phyloP scores from a whole-genome alignment of 352 stramenopile species.

The Globisporangium polare region DNA sequence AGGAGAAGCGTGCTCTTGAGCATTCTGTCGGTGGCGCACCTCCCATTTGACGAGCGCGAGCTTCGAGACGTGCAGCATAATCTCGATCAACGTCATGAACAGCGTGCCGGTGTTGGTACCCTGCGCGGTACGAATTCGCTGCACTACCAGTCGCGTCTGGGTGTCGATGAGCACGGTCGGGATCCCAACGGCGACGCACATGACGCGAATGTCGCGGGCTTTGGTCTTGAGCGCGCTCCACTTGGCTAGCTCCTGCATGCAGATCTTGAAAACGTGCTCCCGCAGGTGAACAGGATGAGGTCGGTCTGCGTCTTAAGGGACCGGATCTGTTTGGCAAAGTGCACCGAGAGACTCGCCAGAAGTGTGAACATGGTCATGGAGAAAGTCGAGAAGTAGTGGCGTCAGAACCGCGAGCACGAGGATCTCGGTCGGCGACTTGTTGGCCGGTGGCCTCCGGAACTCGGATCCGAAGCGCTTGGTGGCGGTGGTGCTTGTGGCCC shows the following conservation, averaged over 20 bases:
- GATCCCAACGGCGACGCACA: constrained; percentile 29
- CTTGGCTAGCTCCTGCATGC: constrained; percentile 30
- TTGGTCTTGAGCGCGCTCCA: constrained; percentile 20
- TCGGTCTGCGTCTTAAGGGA: too few relatives aligned
- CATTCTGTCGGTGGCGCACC: not conserved
- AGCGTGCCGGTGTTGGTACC: not conserved
- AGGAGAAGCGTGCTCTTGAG: too few relatives aligned
- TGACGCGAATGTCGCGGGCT: constrained; percentile 29
- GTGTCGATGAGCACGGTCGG: constrained; percentile 21
- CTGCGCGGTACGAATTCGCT: not conserved
- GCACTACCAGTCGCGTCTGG: constrained; percentile 14
- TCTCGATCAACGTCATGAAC: constrained; percentile 26
- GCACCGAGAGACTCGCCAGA: too few relatives aligned
- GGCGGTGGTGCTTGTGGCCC: too few relatives aligned
- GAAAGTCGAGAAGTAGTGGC: too few relatives aligned
- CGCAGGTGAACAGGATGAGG: not conserved
- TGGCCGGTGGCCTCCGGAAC: too few relatives aligned
- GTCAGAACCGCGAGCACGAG: too few relatives aligned
- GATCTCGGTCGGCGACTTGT: too few relatives aligned
- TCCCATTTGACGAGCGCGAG: not conserved
- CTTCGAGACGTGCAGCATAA: constrained; percentile 23
- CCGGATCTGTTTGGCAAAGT: too few relatives aligned
- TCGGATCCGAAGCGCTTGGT: too few relatives aligned
- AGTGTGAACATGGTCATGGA: too few relatives aligned
- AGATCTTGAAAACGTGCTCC: constrained; percentile 30